Evolutionary conservation across 2,329 filamentous ascomycete species (phyloP).

Genomic region (Arthrinium phaeospermum): DNA sequence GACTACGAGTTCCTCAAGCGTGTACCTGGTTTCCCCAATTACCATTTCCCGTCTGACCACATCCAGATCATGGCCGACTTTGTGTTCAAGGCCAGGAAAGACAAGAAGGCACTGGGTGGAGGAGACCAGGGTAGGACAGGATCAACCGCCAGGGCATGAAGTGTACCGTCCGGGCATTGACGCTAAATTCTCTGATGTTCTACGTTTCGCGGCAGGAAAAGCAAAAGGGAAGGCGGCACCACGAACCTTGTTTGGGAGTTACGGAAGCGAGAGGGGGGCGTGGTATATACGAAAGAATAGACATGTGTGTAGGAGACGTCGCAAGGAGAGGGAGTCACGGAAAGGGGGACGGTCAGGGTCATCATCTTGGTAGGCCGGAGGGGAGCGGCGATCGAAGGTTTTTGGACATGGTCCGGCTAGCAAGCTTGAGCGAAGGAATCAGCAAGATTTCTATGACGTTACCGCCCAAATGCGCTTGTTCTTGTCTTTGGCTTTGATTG

Average conservation of each 20-base stretch:
- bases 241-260: slow-evolving; percentile 1
- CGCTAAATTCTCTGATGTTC: neutral
- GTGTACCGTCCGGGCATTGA: neutral
- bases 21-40: slow-evolving; percentile 91
- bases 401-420: slow-evolving; percentile 18
- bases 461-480: slow-evolving; percentile 13
- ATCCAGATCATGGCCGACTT: slow-evolving; percentile 90
- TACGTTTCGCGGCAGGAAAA: neutral
- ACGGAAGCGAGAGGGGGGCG: neutral
- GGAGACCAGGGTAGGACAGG: slow-evolving; percentile 28
- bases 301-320: neutral
- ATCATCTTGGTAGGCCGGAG: slow-evolving; percentile 17
- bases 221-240: neutral
- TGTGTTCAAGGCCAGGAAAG: slow-evolving; percentile 85
- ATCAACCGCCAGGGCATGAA: slow-evolving; percentile 1
- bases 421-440: slow-evolving; percentile 19
- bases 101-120: slow-evolving; percentile 63
- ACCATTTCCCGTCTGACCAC: slow-evolving; percentile 93
- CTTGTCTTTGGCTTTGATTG: slow-evolving; percentile 19
- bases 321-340: neutral
- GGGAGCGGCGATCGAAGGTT: neutral
- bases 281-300: slow-evolving; percentile 12
- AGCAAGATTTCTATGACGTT: slow-evolving; percentile 17
- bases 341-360: slow-evolving; percentile 12
- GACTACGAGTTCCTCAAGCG: slow-evolving; percentile 84